These are phyloP conservation scores for Apiosordaria backusii DNA, from an alignment of 495 filamentous ascomycete genomes.

Conservation along the genomic window DNA sequence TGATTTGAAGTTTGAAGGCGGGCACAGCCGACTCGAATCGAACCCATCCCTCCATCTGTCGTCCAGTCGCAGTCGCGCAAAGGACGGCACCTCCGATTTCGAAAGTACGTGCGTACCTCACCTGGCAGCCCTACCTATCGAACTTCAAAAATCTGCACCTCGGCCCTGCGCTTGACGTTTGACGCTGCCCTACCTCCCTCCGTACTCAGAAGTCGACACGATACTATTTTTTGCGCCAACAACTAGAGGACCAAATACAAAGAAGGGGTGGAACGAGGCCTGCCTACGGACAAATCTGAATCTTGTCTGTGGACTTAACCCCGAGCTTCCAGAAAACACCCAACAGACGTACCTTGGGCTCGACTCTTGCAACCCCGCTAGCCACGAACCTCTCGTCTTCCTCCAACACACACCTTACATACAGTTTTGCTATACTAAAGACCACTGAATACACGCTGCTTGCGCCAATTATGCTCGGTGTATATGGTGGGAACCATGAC, in stretches of 20 bases:
- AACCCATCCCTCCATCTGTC: no score
- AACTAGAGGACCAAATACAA: not conserved
- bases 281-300: not conserved
- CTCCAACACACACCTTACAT: not conserved
- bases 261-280: not conserved
- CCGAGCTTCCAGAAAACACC: not conserved
- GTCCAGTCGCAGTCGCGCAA: not conserved
- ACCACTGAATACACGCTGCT: slow-evolving; percentile 12
- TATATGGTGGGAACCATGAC: slow-evolving; percentile 45
- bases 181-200: not conserved
- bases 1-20: not conserved
- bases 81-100: not conserved
- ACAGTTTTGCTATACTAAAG: slow-evolving; percentile 7
- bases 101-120: not conserved
- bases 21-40: not conserved
- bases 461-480: slow-evolving; percentile 47
- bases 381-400: not conserved
- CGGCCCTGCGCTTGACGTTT: not conserved
- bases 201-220: not conserved
- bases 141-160: slow-evolving; percentile 4
- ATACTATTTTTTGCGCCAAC: not conserved
- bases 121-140: not conserved
- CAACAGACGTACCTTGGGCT: not conserved
- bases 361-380: slow-evolving; percentile 4
- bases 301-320: not conserved